Evolutionary conservation across 345 rosid genomes (phyloP).

Genomic region (Euphorbia peplus): DNA sequence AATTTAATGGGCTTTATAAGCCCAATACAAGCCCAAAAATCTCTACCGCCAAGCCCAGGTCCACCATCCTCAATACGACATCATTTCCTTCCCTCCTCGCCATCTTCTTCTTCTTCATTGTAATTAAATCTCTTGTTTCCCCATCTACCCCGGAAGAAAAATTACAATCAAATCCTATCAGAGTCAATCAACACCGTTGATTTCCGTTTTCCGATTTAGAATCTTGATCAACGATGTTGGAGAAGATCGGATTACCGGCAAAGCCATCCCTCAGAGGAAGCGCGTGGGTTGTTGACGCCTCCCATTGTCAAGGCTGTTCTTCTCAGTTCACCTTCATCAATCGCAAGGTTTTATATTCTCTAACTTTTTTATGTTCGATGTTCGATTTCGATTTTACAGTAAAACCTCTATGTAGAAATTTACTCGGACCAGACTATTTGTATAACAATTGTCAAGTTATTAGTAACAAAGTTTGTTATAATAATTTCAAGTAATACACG

Average conservation of each 20-base stretch:
- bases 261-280: constrained; percentile 81
- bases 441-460: too few relatives aligned
- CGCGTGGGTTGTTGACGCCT: constrained; percentile 77
- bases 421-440: too few relatives aligned
- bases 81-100: not conserved
- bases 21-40: not conserved
- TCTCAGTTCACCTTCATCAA: constrained; percentile 92
- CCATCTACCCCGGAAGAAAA: not conserved
- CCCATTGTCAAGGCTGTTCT: constrained; percentile 96
- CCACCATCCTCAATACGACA: not conserved
- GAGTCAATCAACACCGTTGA: not conserved
- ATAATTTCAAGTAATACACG: too few relatives aligned
- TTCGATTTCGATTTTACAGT: too few relatives aligned
- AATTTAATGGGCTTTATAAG: not conserved
- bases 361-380: too few relatives aligned
- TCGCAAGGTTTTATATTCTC: constrained; percentile 61
- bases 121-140: too few relatives aligned
- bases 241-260: constrained; percentile 89
- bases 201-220: not conserved
- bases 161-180: not conserved
- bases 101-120: not conserved
- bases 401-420: too few relatives aligned
- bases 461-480: too few relatives aligned
- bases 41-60: not conserved
- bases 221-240: constrained; percentile 46